A percentile compares a stretch with the other conserved stretches of the same genome.
Conservation (phyloP, 768 basidiomycete genomes). For the Leccinum imitatum region DNA sequence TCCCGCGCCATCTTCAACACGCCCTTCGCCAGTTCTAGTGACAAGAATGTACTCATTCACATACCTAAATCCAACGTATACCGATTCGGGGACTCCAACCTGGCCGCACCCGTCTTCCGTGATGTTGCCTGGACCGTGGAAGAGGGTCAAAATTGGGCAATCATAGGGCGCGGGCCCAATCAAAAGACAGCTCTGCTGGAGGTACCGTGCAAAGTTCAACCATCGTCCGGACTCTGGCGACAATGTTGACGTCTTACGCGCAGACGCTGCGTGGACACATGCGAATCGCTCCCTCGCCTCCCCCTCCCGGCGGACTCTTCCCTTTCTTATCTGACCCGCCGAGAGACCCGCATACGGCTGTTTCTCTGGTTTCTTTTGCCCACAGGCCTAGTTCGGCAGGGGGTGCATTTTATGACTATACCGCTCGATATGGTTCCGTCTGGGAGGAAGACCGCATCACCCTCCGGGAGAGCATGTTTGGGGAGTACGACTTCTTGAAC, state of each 20-base stretch:
- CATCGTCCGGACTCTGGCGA: background rate
- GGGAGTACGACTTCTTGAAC: conserved; percentile 43
- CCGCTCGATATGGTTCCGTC: conserved; percentile 87
- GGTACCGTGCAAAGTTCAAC: conserved; percentile 36
- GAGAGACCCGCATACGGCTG: conserved; percentile 47
- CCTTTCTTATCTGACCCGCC: conserved; percentile 56
- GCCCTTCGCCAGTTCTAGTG: conserved; percentile 4
- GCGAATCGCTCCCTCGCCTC: conserved; percentile 61
- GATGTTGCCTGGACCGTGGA: conserved; percentile 59
- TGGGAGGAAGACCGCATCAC: conserved; percentile 82
- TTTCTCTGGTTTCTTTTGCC: conserved; percentile 66
- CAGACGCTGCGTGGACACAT: conserved; percentile 74
- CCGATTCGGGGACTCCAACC: conserved; percentile 56
- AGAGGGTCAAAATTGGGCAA: conserved; percentile 71
- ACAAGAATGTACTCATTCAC: conserved; percentile 29
- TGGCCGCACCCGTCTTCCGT: conserved; percentile 47
- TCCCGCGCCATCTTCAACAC: background rate
- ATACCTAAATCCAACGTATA: conserved; percentile 54
- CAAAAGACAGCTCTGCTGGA: conserved; percentile 60
- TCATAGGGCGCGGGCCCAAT: conserved; percentile 64
- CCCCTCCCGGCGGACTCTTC: conserved; percentile 69
- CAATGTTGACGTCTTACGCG: background rate
- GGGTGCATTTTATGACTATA: conserved; percentile 88
- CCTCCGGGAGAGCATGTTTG: conserved; percentile 67
- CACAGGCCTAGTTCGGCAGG: conserved; percentile 55